Base-by-base conservation (phyloP, 441 rosid genomes). In the Macaranga tanarius region DNA sequence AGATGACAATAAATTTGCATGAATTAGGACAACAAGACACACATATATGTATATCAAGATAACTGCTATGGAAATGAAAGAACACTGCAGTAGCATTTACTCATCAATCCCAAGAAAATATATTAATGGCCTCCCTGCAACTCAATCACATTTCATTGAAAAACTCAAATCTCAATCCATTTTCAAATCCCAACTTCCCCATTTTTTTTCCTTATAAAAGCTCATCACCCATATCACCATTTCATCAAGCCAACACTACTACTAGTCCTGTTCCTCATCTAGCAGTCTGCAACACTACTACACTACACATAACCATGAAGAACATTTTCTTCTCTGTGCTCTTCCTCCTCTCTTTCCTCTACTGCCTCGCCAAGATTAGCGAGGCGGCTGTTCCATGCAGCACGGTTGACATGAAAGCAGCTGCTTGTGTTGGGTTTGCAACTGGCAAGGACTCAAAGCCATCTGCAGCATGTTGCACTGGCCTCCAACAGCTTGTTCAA, bases 401-500 rank as follows among this genome's bases (percentile, higher is more conserved):
- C 47, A 69, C 64, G 0, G 83, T 84, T 19, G 69, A 48, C 31
- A 16, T 66, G 16, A 80, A 77, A 60, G 83, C 76, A 4, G 81
- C 77, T 13, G 77, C 79, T 0, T 82, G 84, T 12, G 65, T 75
- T 1, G 47, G 50, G 25, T 83, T 74, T 10, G 85, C 84, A 51
- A 76, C 81, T 0, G 83, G 89, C 40, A 82, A 74, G 58, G 78
- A 56, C 20, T 9, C 66, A 0, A 67, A 7, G 42, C 82, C 82
- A 2, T 17, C 80, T 20, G 5, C 44, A 0, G 28, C 61, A 26
- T 84, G 80, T 80, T 82, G 84, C 77, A 60, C 5, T 9, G 77
- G 79, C 3, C 79, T 86, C 40, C 73, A 67, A 10, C 78, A 74
- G 62, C 79, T 82, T 40, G 80, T 81, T 48, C 55, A 67, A 7